A percentile compares a stretch with the other conserved stretches of the same genome.
These are phyloP conservation scores for Cryptosporidium canis DNA, from an alignment of 169 alveolate genomes.

Conservation along the genomic window DNA sequence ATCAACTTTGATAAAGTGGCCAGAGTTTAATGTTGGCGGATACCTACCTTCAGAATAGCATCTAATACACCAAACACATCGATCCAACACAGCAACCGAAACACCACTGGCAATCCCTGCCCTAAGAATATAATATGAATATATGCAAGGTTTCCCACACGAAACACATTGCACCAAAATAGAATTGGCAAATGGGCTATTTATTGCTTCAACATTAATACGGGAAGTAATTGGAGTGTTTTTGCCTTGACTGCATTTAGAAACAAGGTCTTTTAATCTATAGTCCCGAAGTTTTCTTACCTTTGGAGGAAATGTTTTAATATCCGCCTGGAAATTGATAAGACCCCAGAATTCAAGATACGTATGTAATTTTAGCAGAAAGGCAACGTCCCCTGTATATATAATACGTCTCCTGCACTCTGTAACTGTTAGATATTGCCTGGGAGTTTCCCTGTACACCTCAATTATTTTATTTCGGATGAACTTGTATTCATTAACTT, in stretches of 20 bases:
- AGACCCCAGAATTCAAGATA: constrained; percentile 83
- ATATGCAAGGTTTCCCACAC: constrained; percentile 77
- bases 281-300: constrained; percentile 64
- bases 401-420: constrained; percentile 75
- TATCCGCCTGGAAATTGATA: constrained; percentile 81
- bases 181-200: constrained; percentile 37
- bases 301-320: constrained; percentile 72
- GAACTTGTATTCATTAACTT: constrained; percentile 55
- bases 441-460: constrained; percentile 73
- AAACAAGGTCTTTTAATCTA: constrained; percentile 34
- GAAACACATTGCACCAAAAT: constrained; percentile 71
- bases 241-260: background rate
- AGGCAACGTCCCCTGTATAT: constrained; percentile 80
- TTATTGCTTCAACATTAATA: constrained; percentile 8
- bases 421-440: constrained; percentile 73
- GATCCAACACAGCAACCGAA: constrained; percentile 77
- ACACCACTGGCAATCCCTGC: constrained; percentile 75
- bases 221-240: background rate
- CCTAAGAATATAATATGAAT: constrained; percentile 75
- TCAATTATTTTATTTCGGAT: constrained; percentile 73
- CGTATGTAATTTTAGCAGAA: constrained; percentile 76
- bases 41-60: constrained; percentile 77
- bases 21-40: constrained; percentile 75
- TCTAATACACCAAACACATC: constrained; percentile 78
- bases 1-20: constrained; percentile 76